These are phyloP conservation scores for Collybia mongolica DNA, from an alignment of 768 basidiomycete genomes.

Conservation along the genomic window DNA sequence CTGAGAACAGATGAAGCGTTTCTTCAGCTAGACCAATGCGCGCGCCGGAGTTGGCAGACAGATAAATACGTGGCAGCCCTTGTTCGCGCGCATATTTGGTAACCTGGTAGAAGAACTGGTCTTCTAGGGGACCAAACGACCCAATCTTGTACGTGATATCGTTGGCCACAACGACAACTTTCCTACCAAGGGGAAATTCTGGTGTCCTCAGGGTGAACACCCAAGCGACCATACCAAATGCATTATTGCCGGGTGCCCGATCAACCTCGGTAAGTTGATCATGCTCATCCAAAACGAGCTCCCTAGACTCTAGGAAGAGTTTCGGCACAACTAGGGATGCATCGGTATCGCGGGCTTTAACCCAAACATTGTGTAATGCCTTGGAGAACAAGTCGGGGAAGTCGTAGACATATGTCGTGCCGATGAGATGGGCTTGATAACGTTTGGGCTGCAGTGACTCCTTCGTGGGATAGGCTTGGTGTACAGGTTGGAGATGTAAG, in stretches of 20 bases:
- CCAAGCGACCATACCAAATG: conserved; percentile 98
- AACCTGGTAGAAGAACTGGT: conserved; percentile 94
- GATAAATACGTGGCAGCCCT: conserved; percentile 93
- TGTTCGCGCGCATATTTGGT: conserved; percentile 88
- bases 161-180: conserved; percentile 89
- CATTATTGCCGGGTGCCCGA: conserved; percentile 90
- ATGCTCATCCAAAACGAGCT: conserved; percentile 92
- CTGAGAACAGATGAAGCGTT: conserved; percentile 81
- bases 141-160: conserved; percentile 99
- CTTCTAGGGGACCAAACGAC: conserved; percentile 94
- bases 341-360: conserved; percentile 61
- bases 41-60: conserved; percentile 98
- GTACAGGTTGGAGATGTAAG: conserved; percentile 92
- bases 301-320: conserved; percentile 76
- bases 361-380: conserved; percentile 92
- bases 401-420: conserved; percentile 98
- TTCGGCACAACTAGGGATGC: conserved; percentile 74
- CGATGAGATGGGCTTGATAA: conserved; percentile 97
- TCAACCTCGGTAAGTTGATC: conserved; percentile 90
- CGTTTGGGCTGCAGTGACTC: conserved; percentile 98
- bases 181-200: conserved; percentile 88
- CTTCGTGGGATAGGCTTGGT: conserved; percentile 92
- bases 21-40: conserved; percentile 96
- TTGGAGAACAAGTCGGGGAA: conserved; percentile 99
- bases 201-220: conserved; percentile 90